Conservation (phyloP, 2,329 filamentous ascomycete species). For the Talaromyces marneffei region DNA sequence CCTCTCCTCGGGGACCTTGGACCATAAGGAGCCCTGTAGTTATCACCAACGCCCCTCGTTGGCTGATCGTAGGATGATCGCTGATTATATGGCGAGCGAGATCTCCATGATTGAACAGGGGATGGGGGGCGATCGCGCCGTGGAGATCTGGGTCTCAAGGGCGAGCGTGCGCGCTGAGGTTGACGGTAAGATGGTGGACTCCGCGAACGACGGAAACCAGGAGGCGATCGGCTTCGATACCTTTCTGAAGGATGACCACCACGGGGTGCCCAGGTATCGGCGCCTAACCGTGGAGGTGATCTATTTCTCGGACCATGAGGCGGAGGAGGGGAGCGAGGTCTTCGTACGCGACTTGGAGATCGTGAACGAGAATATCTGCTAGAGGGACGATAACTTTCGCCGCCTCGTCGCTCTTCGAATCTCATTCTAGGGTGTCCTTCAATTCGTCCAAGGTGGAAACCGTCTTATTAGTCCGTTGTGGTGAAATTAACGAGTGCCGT, state of each 20-base stretch:
- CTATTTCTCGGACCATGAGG: slow-evolving; percentile 25
- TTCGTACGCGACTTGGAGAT: slow-evolving; percentile 32
- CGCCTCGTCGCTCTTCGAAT: slow-evolving; percentile 38
- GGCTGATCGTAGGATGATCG: slow-evolving; percentile 28
- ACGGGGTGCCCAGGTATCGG: slow-evolving; percentile 40
- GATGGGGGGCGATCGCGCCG: slow-evolving; percentile 35
- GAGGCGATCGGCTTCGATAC: slow-evolving; percentile 40
- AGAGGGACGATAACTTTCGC: slow-evolving; percentile 40
- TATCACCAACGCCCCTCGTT: slow-evolving; percentile 32
- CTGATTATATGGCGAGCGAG: slow-evolving; percentile 35
- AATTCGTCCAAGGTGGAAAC: not conserved
- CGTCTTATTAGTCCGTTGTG: not conserved
- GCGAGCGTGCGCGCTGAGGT: slow-evolving; percentile 32
- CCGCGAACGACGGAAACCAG: slow-evolving; percentile 36
- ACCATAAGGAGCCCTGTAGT: slow-evolving; percentile 30
- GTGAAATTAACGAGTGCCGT: not conserved
- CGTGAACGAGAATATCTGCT: slow-evolving; percentile 28
- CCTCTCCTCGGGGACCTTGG: slow-evolving; percentile 31
- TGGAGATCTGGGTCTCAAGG: slow-evolving; percentile 38
- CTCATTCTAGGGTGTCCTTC: slow-evolving; percentile 16
- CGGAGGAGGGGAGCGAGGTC: slow-evolving; percentile 28
- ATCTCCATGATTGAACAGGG: slow-evolving; percentile 33
- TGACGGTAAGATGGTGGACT: slow-evolving; percentile 36
- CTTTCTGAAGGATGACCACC: slow-evolving; percentile 29
- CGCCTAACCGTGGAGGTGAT: slow-evolving; percentile 31